A percentile compares a stretch with the other conserved stretches of the same genome.
These are phyloP conservation scores for Diaporthe citri DNA, from an alignment of 2,329 filamentous ascomycete species.

Conservation along the genomic window DNA sequence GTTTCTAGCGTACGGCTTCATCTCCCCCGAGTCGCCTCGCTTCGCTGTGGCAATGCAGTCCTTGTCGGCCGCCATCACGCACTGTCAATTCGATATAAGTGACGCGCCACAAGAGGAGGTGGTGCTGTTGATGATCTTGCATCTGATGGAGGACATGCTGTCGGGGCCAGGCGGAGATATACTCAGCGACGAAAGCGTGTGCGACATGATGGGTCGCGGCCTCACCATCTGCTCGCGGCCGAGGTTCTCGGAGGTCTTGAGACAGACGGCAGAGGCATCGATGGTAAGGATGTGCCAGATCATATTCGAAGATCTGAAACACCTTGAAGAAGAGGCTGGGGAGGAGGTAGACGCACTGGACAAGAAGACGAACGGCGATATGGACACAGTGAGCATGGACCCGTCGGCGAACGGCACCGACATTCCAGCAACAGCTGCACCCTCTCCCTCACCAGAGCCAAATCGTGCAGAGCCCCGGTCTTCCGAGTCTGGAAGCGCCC, in stretches of 20 bases:
- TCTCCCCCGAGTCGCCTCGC: slow-evolving; percentile 85
- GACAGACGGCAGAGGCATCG: slow-evolving; percentile 92
- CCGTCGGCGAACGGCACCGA: slow-evolving; percentile 74
- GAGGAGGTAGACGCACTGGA: slow-evolving; percentile 76
- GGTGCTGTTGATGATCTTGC: slow-evolving; percentile 91
- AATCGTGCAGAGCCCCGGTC: slow-evolving; percentile 45
- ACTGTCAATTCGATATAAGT: slow-evolving; percentile 97
- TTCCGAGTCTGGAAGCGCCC: slow-evolving; percentile 56
- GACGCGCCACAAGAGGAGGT: slow-evolving; percentile 96
- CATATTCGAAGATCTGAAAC: slow-evolving; percentile 93
- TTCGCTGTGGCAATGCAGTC: slow-evolving; percentile 94
- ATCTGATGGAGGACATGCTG: slow-evolving; percentile 98
- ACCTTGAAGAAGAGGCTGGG: slow-evolving; percentile 82
- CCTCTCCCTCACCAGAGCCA: slow-evolving; percentile 23
- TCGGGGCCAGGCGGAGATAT: slow-evolving; percentile 92
- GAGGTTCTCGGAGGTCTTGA: slow-evolving; percentile 88
- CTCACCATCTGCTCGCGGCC: slow-evolving; percentile 97
- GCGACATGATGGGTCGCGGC: slow-evolving; percentile 99
- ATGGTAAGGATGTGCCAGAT: slow-evolving; percentile 99
- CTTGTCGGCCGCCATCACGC: slow-evolving; percentile 93
- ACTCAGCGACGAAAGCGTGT: slow-evolving; percentile 97
- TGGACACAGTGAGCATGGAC: slow-evolving; percentile 86
- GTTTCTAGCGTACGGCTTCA: slow-evolving; percentile 95
- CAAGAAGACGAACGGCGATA: slow-evolving; percentile 74
- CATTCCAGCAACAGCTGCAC: slow-evolving; percentile 43